Percentiles rank a stretch among this genome's conserved stretches.
phyloP scores from a whole-genome alignment of 1,139 yeast genomes.

The Yamadazyma epiphylla region DNA sequence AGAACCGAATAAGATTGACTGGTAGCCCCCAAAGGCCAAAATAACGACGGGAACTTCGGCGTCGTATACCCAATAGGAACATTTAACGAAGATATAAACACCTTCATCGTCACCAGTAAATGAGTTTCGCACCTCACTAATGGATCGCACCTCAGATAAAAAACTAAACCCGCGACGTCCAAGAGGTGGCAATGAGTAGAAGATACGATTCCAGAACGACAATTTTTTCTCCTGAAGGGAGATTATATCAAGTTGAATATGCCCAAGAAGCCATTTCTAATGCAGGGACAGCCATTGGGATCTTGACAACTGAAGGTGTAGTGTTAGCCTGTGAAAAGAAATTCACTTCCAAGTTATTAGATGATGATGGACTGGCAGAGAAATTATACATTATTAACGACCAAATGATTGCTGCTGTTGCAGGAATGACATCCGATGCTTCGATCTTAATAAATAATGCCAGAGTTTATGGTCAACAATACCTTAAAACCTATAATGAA shows the following conservation, averaged over 20 bases:
- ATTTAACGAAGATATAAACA: conserved; percentile 38
- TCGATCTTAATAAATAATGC: conserved; percentile 86
- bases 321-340: conserved; percentile 96
- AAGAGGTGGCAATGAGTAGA: conserved; percentile 37
- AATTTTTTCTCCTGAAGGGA: conserved; percentile 97
- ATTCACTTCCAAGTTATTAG: conserved; percentile 85
- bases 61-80: conserved; percentile 78
- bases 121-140: neutral
- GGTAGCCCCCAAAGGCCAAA: conserved; percentile 61
- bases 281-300: conserved; percentile 97
- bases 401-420: conserved; percentile 89
- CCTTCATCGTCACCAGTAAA: too few relatives aligned
- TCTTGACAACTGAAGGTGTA: conserved; percentile 87
- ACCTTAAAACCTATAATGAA: conserved; percentile 81
- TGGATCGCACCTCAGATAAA: neutral
- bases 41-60: conserved; percentile 79
- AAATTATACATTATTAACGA: conserved; percentile 82
- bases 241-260: conserved; percentile 93
- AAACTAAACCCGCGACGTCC: too few relatives aligned
- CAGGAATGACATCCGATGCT: conserved; percentile 98
- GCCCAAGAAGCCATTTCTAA: conserved; percentile 97
- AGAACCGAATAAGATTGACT: conserved; percentile 43
- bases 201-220: conserved; percentile 94
- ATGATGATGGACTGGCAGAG: conserved; percentile 91
- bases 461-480: conserved; percentile 79